phyloP scores from a whole-genome alignment of 2,329 filamentous ascomycete genomes.

The Ceratocystis papillata region DNA sequence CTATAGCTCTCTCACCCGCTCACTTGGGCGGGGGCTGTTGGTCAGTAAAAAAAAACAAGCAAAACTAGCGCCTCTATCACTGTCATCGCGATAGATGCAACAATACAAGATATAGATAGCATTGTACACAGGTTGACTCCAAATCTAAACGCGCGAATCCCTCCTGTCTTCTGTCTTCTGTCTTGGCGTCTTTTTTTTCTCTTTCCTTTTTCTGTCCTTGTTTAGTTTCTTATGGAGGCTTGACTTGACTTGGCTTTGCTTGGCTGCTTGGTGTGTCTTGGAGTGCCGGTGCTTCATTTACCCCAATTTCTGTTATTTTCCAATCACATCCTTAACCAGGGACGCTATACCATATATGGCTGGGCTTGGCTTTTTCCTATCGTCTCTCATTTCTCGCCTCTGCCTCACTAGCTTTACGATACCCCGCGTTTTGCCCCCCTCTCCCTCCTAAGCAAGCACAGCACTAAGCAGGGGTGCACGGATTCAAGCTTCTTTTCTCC shows the following conservation, averaged over 20 bases:
- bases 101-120: too few species aligned
- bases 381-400: not conserved
- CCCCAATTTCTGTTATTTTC: not conserved
- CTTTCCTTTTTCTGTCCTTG: not conserved
- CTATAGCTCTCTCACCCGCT: not conserved
- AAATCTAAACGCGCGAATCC: not conserved
- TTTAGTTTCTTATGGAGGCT: constrained; percentile 3
- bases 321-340: not conserved
- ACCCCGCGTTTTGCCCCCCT: constrained; percentile 8
- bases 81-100: not conserved
- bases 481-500: constrained; percentile 12
- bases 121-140: not conserved
- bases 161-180: not conserved
- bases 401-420: not conserved
- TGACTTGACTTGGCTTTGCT: constrained; percentile 10
- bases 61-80: not conserved
- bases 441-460: not conserved
- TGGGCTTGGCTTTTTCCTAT: not conserved
- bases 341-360: not conserved
- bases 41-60: not conserved
- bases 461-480: not conserved
- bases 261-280: constrained; percentile 8
- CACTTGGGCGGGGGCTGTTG: too few species aligned
- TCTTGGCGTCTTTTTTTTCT: not conserved
- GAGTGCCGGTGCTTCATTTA: not conserved